Percentiles rank a stretch among this genome's conserved stretches.
These are phyloP conservation scores for Colletotrichum sp. DNA, from an alignment of 2,329 filamentous ascomycete species.

Conservation along the genomic window DNA sequence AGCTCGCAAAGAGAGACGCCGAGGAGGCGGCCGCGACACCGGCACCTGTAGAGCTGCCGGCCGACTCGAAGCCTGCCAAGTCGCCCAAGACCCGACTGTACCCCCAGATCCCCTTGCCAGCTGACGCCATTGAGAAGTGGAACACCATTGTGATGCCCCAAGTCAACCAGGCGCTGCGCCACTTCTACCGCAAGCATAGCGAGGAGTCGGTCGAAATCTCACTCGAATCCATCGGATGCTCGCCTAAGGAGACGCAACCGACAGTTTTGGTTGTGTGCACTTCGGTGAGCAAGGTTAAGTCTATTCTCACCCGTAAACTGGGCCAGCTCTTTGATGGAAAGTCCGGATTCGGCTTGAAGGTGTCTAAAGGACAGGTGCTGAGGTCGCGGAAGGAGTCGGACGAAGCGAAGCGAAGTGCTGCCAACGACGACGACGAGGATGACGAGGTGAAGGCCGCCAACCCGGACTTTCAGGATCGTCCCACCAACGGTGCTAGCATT, in stretches of 20 bases:
- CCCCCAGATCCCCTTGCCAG: slow-evolving; percentile 61
- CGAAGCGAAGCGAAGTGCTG: slow-evolving; percentile 40
- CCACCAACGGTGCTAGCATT: slow-evolving; percentile 88
- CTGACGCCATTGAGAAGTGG: slow-evolving; percentile 73
- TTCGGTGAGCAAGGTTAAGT: slow-evolving; percentile 74
- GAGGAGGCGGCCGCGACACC: not conserved
- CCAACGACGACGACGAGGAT: slow-evolving; percentile 37
- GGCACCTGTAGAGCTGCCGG: not conserved
- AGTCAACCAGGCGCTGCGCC: slow-evolving; percentile 72
- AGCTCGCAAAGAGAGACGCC: not conserved
- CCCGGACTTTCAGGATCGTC: slow-evolving; percentile 77
- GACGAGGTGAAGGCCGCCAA: slow-evolving; percentile 60
- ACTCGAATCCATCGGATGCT: slow-evolving; percentile 75
- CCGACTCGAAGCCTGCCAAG: slow-evolving; percentile 9
- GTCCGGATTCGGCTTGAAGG: slow-evolving; percentile 69
- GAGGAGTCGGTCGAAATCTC: slow-evolving; percentile 78
- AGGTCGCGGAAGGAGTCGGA: slow-evolving; percentile 57
- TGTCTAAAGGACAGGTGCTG: slow-evolving; percentile 72
- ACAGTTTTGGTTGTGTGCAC: slow-evolving; percentile 81
- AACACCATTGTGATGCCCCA: slow-evolving; percentile 74
- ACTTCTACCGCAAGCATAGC: slow-evolving; percentile 74
- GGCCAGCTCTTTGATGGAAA: slow-evolving; percentile 67
- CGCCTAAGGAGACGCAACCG: slow-evolving; percentile 67
- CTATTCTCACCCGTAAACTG: slow-evolving; percentile 73
- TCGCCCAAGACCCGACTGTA: slow-evolving; percentile 59